phyloP scores from a whole-genome alignment of 208 protist species.

The Trypanosoma cruzi region DNA sequence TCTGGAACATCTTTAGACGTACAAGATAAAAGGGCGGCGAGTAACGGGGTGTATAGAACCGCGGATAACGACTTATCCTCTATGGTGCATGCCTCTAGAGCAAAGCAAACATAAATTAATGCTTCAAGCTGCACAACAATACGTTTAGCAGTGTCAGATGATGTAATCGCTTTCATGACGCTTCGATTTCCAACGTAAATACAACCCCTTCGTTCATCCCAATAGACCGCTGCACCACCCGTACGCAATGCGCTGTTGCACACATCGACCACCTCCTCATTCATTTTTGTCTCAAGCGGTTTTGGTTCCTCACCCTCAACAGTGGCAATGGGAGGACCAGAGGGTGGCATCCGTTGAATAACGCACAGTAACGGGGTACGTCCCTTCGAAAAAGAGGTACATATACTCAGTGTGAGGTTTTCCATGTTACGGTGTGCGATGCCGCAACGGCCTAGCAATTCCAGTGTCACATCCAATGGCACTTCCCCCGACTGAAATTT shows the following conservation, averaged over 20 bases:
- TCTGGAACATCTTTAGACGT: neutral
- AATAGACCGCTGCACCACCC: constrained; percentile 8
- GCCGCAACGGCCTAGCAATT: constrained; percentile 51
- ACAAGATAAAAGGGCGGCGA: constrained; percentile 1
- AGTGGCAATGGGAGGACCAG: neutral
- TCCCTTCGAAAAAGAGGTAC: constrained; percentile 14
- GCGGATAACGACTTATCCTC: neutral
- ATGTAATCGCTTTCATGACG: constrained; percentile 3
- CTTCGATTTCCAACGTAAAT: constrained; percentile 21
- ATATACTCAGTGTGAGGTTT: constrained; percentile 17
- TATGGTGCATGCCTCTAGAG: constrained; percentile 7
- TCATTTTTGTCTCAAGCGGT: neutral
- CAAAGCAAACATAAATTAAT: constrained; percentile 23
- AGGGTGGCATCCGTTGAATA: neutral
- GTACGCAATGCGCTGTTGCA: neutral
- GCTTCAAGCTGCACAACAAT: constrained; percentile 16
- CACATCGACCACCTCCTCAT: constrained; percentile 13
- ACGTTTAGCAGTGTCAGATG: neutral
- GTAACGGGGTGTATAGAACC: constrained; percentile 19
- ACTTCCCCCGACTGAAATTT: constrained; percentile 64
- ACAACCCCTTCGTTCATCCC: constrained; percentile 16
- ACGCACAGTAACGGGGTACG: constrained; percentile 7
- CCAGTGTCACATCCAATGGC: constrained; percentile 37
- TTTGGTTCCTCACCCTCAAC: constrained; percentile 1
- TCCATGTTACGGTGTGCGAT: constrained; percentile 54